These are phyloP conservation scores for Daldinia caldariorum DNA, from an alignment of 495 filamentous ascomycete species.

Conservation along the genomic window DNA sequence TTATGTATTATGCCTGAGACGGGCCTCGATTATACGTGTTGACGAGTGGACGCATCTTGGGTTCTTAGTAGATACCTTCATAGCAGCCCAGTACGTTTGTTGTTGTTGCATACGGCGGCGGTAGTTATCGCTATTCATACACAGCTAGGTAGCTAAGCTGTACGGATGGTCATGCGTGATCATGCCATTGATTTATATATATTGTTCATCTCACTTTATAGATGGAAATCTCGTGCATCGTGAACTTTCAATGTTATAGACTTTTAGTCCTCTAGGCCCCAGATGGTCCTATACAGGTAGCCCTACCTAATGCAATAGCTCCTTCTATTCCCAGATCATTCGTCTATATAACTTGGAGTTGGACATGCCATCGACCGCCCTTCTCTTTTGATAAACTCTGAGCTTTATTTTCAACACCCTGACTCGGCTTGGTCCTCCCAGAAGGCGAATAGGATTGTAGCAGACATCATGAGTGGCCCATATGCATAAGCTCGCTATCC, in stretches of 20 bases:
- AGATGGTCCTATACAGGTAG: not conserved
- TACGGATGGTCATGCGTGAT: slow-evolving; percentile 16
- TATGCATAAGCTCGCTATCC: not conserved
- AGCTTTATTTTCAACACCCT: not conserved
- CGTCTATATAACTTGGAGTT: not conserved
- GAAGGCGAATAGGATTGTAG: not conserved
- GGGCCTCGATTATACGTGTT: slow-evolving; percentile 13
- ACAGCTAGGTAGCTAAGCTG: slow-evolving; percentile 4
- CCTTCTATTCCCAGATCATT: not conserved
- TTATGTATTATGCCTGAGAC: slow-evolving; percentile 15
- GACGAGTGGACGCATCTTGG: slow-evolving; percentile 22
- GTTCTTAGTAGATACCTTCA: slow-evolving; percentile 15
- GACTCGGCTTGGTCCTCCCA: not conserved
- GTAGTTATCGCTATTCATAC: slow-evolving; percentile 11
- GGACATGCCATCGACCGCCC: not conserved
- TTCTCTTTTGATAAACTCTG: not conserved
- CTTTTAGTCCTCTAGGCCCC: not conserved
- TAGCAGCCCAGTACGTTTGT: slow-evolving; percentile 6
- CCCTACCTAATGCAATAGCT: not conserved
- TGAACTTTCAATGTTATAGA: not conserved
- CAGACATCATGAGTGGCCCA: not conserved
- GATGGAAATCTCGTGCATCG: not conserved
- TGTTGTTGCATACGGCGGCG: slow-evolving; percentile 16
- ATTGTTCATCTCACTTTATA: not conserved
- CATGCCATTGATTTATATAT: slow-evolving; percentile 28